Base-by-base conservation (phyloP, 2,329 filamentous ascomycete species). In the Kalaharituber pfeilii region DNA sequence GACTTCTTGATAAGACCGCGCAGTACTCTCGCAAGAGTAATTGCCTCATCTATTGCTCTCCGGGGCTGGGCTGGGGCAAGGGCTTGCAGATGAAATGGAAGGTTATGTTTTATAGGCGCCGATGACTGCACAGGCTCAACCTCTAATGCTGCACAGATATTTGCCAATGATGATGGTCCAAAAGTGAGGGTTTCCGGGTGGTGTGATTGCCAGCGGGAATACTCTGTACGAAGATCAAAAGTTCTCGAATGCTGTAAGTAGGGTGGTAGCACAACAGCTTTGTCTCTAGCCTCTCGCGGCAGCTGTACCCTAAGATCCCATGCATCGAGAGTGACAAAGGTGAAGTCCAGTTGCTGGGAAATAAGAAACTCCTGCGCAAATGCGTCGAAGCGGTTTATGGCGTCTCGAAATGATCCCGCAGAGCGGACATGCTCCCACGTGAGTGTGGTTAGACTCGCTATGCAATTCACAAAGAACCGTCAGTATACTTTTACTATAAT, bases 341-440 rank as follows among this genome's bases (percentile, higher is more conserved):
- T 88, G 68, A 98, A 98, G 66, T 95, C 89, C 67, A 91, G 79
- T 68, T 94, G 91, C 70, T 94, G 88, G 62, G 81, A 82, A 53
- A 86, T 80, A 63, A 98, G 74, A 68, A 95, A 86, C 71, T 98
- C 89, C 64, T 83, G 82, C 66, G 87, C 87, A 69, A 95, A 98
- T 60, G 82, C 76, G 70, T 94, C 88, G 72, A 98, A 95, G 64
- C 86, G 85, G 71, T 84, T 86, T 72, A 98, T 84, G 63, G 91
- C 91, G 72, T 96, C 91, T 65, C 89, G 82, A 79, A 96, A 98
- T 63, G 87, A 89, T 63, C 91, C 91, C 68, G 91, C 89, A 70
- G 89, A 93, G 68, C 89, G 84, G 68, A 98, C 91, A 73, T 98
- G 89, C 70, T 98, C 91, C 91, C 91, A 98, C 53, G 91, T 96